Evolutionary conservation across 2,329 filamentous ascomycete species (phyloP), one percentile per base, ranked within the genome.

Genomic region (Colletotrichum plurivorum): DNA sequence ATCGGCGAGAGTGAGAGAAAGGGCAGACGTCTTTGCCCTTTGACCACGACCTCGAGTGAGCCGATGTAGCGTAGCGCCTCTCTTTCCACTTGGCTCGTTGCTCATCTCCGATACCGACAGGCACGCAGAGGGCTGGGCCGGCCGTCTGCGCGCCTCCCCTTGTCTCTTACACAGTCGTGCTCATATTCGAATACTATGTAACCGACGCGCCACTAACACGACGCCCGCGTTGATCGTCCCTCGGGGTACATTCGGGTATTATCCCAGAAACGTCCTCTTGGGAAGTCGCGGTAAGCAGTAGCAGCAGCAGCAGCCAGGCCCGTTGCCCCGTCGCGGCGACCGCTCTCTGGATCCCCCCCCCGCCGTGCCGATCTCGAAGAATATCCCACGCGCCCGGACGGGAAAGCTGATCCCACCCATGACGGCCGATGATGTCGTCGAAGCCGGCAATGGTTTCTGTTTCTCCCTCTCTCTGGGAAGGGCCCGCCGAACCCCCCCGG

Each of bases 351-450:
- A 43, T 36, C 22, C 13, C 25, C 51, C 20, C 27, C 51, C 48
- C 20, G 60, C 54, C 53, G 41, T 52, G 67, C 25, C 63, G 62
- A 69, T 69, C 63, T 67, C 67, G 56, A 67, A 67, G 51, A 69
- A 69, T 31, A 56, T 67, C 67, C 67, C 63, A 61, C 51, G 56
- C 56, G 51, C 18, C 67, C 52, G 56, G 63, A 48, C 67, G 67
- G 66, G 61, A 56, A 22, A 53, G 16, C 27, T 69, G 54, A 60
- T 49, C 62, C 63, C 57, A 52, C 36, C 63, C 67, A 67, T 67
- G 67, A 67, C 56, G 63, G 63, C 41, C 52, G 56, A 69, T 67
- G 67, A 69, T 69, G 67, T 67, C 62, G 67, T 69, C 45, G 63
- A 36, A 59, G 61, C 60, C 60, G 65, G 60, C 60, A 64, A 46